Conservation (phyloP, 2,329 filamentous ascomycete genomes). For the Clonostachys byssicola region DNA sequence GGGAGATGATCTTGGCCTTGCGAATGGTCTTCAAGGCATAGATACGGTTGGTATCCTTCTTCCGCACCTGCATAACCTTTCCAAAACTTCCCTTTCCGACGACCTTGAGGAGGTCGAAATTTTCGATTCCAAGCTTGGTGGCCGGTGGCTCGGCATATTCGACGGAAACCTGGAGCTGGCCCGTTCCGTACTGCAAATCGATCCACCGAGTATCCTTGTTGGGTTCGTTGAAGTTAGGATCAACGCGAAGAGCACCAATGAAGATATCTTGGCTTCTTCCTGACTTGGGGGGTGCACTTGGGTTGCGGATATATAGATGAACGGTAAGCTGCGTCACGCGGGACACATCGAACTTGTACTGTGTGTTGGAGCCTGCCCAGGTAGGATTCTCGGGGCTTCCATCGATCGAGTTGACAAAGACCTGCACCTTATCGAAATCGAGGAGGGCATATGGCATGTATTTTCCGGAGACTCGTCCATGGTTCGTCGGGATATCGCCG, state of each 20-base stretch:
- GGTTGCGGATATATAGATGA: slow-evolving; percentile 92
- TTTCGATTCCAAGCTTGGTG: slow-evolving; percentile 87
- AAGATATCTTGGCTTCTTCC: slow-evolving; percentile 96
- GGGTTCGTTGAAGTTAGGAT: slow-evolving; percentile 74
- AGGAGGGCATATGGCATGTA: slow-evolving; percentile 97
- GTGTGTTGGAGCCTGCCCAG: slow-evolving; percentile 97
- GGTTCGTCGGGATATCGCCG: slow-evolving; percentile 82
- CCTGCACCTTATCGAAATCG: slow-evolving; percentile 98
- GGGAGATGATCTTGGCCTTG: slow-evolving; percentile 97
- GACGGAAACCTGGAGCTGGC: slow-evolving; percentile 85
- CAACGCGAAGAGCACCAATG: slow-evolving; percentile 87
- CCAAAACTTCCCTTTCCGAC: slow-evolving; percentile 98
- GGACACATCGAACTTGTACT: slow-evolving; percentile 99
- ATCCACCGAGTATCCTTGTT: slow-evolving; percentile 84
- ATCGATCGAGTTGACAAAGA: slow-evolving; percentile 96
- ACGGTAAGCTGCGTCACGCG: slow-evolving; percentile 86
- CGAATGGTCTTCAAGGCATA: slow-evolving; percentile 99
- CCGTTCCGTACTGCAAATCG: slow-evolving; percentile 84
- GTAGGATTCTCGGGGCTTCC: slow-evolving; percentile 91
- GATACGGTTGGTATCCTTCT: slow-evolving; percentile 95
- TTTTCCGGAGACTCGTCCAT: slow-evolving; percentile 92
- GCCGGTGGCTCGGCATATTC: slow-evolving; percentile 93
- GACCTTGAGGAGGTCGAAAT: slow-evolving; percentile 96
- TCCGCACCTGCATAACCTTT: slow-evolving; percentile 99
- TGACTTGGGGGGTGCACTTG: slow-evolving; percentile 75